A percentile compares a stretch with the other conserved stretches of the same genome.
Conservation (phyloP, 2,329 filamentous ascomycete species). For the Thielaviopsis punctulata region DNA sequence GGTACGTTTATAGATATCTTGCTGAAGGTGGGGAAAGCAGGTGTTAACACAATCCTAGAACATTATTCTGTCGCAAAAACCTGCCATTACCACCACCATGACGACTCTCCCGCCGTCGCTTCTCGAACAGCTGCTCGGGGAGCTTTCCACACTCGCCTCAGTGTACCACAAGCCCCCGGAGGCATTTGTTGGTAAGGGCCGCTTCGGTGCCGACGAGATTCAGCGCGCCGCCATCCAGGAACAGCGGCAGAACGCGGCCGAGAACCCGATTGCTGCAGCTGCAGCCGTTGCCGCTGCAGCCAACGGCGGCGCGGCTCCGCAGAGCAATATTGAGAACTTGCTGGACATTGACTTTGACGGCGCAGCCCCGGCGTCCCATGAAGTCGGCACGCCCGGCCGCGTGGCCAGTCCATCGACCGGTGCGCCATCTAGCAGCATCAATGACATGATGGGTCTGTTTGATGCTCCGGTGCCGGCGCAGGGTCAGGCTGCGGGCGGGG, state of each 20-base stretch:
- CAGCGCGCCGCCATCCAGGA: conserved; percentile 94
- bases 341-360: conserved; percentile 95
- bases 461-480: conserved; percentile 42
- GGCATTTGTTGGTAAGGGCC: conserved; percentile 92
- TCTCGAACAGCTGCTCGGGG: conserved; percentile 74
- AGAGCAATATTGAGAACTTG: conserved; percentile 81
- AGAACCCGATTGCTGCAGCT: conserved; percentile 82
- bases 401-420: conserved; percentile 42
- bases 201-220: conserved; percentile 84
- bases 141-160: conserved; percentile 86
- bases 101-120: conserved; percentile 68
- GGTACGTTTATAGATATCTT: conserved; percentile 33
- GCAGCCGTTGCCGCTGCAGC: conserved; percentile 49
- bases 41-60: conserved; percentile 27
- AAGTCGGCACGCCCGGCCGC: conserved; percentile 52
- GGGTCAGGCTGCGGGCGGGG: conserved; percentile 22
- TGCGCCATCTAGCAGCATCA: conserved; percentile 31
- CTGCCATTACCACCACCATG: conserved; percentile 86
- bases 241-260: conserved; percentile 76
- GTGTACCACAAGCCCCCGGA: conserved; percentile 98
- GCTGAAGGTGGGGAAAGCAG: too few relatives aligned
- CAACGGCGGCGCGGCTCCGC: conserved; percentile 32
- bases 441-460: conserved; percentile 53
- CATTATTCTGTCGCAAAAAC: conserved; percentile 85
- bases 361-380: conserved; percentile 72